Evolutionary conservation across 2,329 filamentous ascomycete species (phyloP).

Genomic region (Verticillium dahliae): DNA sequence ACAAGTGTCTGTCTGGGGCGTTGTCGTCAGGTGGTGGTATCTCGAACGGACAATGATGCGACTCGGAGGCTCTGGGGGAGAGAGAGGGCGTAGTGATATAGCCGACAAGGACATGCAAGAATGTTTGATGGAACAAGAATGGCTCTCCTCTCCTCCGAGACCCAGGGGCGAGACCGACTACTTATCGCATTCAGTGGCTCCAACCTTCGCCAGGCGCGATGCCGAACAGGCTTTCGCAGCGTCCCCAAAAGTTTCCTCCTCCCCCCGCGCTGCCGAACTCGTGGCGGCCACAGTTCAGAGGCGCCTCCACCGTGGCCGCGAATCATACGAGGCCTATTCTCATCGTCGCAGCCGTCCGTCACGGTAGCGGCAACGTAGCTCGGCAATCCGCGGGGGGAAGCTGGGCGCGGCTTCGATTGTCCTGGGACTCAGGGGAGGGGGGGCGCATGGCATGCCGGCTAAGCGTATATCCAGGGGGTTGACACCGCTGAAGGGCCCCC

Average conservation of each 20-base stretch:
- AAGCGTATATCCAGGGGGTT: no score
- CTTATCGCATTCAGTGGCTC: neutral
- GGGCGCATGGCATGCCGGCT: no score
- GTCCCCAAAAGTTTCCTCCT: neutral
- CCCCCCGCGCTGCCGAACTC: neutral
- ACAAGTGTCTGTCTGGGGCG: neutral
- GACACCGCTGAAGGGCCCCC: no score
- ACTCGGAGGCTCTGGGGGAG: neutral
- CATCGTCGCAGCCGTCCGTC: neutral
- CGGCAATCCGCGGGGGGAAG: neutral
- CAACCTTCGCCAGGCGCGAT: neutral
- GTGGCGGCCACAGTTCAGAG: neutral
- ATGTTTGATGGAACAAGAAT: no score
- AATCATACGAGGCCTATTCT: neutral
- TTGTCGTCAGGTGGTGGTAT: neutral
- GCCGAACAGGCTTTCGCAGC: neutral
- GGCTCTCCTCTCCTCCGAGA: no score
- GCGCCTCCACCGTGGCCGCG: neutral
- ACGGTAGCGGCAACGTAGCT: neutral
- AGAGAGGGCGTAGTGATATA: neutral
- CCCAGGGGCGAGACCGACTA: neutral
- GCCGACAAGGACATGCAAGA: neutral
- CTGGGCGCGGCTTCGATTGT: neutral
- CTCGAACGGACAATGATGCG: neutral
- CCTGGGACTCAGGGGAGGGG: no score